Evolutionary conservation across 202 grass and related monocot species (phyloP).

Genomic region (Carex arenaria): DNA sequence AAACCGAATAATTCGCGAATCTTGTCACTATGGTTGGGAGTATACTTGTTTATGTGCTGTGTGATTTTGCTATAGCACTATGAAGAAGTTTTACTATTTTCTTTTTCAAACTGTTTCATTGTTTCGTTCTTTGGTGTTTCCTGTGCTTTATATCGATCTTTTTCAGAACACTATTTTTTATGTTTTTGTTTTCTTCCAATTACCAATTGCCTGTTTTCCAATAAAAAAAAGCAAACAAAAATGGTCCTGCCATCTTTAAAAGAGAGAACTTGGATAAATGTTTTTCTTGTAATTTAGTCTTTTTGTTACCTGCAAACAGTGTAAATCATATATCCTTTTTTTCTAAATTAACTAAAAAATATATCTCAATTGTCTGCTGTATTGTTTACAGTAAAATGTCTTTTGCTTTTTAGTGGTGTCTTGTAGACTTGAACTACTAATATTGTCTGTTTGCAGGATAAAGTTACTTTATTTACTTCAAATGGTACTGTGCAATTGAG

Average conservation of each 20-base stretch:
- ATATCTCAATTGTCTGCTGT: background rate
- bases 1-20: too few species aligned
- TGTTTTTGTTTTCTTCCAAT: background rate
- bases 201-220: background rate
- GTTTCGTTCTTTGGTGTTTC: background rate
- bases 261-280: background rate
- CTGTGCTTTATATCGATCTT: background rate
- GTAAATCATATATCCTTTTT: background rate
- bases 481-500: conserved; percentile 29
- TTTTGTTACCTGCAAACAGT: background rate
- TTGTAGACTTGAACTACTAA: background rate
- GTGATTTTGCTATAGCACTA: background rate
- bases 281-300: background rate
- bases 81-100: background rate
- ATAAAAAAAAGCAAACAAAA: background rate
- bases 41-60: background rate
- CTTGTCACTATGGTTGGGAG: too few species aligned
- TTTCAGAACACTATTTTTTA: background rate
- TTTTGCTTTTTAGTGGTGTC: background rate
- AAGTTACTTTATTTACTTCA: conserved; percentile 17
- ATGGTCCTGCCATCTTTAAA: background rate
- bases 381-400: background rate
- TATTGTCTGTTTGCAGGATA: conserved; percentile 8
- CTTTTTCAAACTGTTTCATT: background rate
- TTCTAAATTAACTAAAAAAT: background rate